Base-by-base conservation (phyloP, 2,329 filamentous ascomycete species). In the Emmonsiellopsis sp. region DNA sequence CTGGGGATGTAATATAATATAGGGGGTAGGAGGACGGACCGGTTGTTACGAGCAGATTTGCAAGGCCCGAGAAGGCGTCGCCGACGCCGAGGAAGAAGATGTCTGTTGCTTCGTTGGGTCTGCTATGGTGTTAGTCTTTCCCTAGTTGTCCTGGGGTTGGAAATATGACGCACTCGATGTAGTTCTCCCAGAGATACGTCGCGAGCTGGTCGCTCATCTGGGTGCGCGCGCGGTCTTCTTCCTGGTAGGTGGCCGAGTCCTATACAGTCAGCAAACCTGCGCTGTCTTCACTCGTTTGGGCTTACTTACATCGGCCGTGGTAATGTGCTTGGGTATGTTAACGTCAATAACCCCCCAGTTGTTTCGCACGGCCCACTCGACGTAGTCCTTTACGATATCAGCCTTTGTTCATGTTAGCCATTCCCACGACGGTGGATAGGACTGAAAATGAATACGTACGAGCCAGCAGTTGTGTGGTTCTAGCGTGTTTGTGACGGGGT, bases 151-250 rank as follows among this genome's bases (percentile, higher is more conserved):
- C 7, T 2, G 6, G 9, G 40, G 39, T 34, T 17, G 43, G 42
- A 34, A 14, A 31, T 31, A 33, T 17, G 13, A 60, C 74, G 61
- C 69, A 82, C 74, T 95, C 88, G 17, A 98, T 83, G 64, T 96
- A 96, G 65, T 98, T 98, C 62, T 96, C 91, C 93, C 93, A 98
- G 11, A 98, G 75, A 64, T 95, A 97, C 56, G 80, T 83, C 4
- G 92, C 82, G 9, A 96, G 74, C 56, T 92, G 84, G 57, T 86
- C 83, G 0, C 77, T 79, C 52, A 76, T 75, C 27, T 67, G 67
- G 56, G 81, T 84, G 67, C 81, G 80, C 52, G 65, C 71, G 60
- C 59, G 71, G 55, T 71, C 64, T 7, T 72, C 68, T 6, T 76
- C 74, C 57, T 85, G 67, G 43, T 77, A 71, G 11, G 49, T 33